These are phyloP conservation scores for Mycosarcoma maydis DNA, from an alignment of 1,284 basidiomycete species.

Conservation along the genomic window DNA sequence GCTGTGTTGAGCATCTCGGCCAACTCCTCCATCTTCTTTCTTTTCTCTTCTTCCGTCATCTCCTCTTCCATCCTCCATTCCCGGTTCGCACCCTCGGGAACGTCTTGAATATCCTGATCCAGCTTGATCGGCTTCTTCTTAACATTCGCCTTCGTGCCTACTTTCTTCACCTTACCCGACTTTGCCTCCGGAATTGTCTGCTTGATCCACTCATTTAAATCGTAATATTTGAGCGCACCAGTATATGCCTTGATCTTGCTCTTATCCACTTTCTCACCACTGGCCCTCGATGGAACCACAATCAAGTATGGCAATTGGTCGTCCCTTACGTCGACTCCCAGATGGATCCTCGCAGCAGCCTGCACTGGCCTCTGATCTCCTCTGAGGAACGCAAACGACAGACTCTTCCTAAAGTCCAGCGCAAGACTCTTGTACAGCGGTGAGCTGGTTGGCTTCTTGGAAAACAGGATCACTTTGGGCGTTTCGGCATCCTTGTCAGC, in stretches of 20 bases:
- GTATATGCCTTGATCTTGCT: slow-evolving; percentile 48
- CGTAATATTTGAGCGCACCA: slow-evolving; percentile 58
- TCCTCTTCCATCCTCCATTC: slow-evolving; percentile 45
- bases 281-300: slow-evolving; percentile 37
- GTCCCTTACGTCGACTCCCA: slow-evolving; percentile 53
- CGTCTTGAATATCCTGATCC: slow-evolving; percentile 23
- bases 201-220: slow-evolving; percentile 59
- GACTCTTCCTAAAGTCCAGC: slow-evolving; percentile 58
- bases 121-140: slow-evolving; percentile 38
- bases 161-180: slow-evolving; percentile 39
- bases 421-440: slow-evolving; percentile 64
- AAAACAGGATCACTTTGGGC: slow-evolving; percentile 63
- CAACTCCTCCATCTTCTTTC: slow-evolving; percentile 43
- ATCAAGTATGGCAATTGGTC: slow-evolving; percentile 55
- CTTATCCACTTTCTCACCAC: slow-evolving; percentile 35
- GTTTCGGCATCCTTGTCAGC: slow-evolving; percentile 22
- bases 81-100: slow-evolving; percentile 29
- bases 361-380: slow-evolving; percentile 54
- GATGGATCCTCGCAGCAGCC: slow-evolving; percentile 40
- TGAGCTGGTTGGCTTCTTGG: slow-evolving; percentile 57
- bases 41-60: slow-evolving; percentile 34
- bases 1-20: slow-evolving; percentile 47
- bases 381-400: slow-evolving; percentile 58
- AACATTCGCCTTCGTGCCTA: slow-evolving; percentile 13
- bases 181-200: slow-evolving; percentile 44